Conservation (phyloP, 345 rosid genomes). For the Euclidium syriacum region DNA sequence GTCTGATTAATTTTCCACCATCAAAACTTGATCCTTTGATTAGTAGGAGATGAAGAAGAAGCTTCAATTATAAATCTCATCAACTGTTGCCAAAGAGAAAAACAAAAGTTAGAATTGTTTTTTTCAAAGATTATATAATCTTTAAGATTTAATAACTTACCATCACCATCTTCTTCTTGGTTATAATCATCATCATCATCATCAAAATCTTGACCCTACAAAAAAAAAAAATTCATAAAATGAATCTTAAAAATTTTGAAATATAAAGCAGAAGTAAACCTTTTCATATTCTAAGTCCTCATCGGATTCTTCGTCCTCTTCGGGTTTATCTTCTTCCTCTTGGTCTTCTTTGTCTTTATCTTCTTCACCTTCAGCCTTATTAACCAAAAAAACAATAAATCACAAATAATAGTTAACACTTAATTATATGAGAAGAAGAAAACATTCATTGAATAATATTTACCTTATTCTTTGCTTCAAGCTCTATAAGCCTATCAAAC, state of each 20-base stretch:
- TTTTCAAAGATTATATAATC: neutral
- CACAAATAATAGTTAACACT: no score
- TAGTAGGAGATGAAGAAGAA: no score
- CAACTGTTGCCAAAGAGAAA: no score
- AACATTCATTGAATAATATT: neutral
- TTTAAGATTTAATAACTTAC: conserved; percentile 15
- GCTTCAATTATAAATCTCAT: no score
- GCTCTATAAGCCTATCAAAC: conserved; percentile 32
- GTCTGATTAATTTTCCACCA: no score
- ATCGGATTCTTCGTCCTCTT: conserved; percentile 17
- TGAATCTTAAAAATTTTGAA: neutral
- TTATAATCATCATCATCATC: conserved; percentile 31
- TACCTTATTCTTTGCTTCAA: conserved; percentile 24
- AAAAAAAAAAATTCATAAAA: neutral
- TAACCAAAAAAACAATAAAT: conserved; percentile 14
- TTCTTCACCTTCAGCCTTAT: conserved; percentile 22
- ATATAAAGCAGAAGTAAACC: conserved; percentile 7
- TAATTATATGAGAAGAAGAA: neutral
- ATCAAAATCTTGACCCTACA: conserved; percentile 24
- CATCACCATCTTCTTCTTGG: neutral
- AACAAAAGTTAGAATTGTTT: neutral
- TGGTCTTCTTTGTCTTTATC: conserved; percentile 14
- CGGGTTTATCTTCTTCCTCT: conserved; percentile 9
- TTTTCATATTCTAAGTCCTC: conserved; percentile 22
- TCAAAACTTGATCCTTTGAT: no score